phyloP scores from a whole-genome alignment of 768 basidiomycete genomes.

The Dioszegia hungarica region DNA sequence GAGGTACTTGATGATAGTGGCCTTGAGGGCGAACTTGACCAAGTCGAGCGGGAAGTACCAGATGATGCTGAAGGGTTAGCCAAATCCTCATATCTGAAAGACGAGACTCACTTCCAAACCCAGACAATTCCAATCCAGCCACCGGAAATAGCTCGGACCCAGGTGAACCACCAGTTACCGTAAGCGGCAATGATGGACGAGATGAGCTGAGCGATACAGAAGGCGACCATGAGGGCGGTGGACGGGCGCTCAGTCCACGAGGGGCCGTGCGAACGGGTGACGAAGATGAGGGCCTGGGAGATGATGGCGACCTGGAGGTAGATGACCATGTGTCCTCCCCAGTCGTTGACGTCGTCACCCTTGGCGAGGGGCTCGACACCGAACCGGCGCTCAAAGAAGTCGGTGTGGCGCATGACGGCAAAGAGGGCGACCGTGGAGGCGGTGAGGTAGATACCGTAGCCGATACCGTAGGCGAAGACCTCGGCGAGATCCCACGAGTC shows the following conservation, averaged over 20 bases:
- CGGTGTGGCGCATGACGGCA: slow-evolving; percentile 75
- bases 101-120: slow-evolving; percentile 60
- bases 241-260: slow-evolving; percentile 55
- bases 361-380: slow-evolving; percentile 78
- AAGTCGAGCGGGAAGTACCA: slow-evolving; percentile 95
- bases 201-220: slow-evolving; percentile 87
- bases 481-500: slow-evolving; percentile 95
- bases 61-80: slow-evolving; percentile 54
- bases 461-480: slow-evolving; percentile 92
- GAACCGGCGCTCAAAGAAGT: slow-evolving; percentile 85
- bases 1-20: slow-evolving; percentile 77
- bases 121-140: slow-evolving; percentile 97
- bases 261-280: slow-evolving; percentile 74
- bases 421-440: slow-evolving; percentile 79
- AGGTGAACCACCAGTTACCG: slow-evolving; percentile 90
- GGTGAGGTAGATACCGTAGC: slow-evolving; percentile 91
- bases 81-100: not conserved
- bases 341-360: slow-evolving; percentile 63
- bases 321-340: slow-evolving; percentile 47
- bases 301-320: slow-evolving; percentile 78
- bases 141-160: slow-evolving; percentile 72
- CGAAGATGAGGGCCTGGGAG: slow-evolving; percentile 95
- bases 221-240: slow-evolving; percentile 77
- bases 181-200: slow-evolving; percentile 94
- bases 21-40: slow-evolving; percentile 96